phyloP scores from a whole-genome alignment of 352 stramenopile species.

The Phytophthora syringae region DNA sequence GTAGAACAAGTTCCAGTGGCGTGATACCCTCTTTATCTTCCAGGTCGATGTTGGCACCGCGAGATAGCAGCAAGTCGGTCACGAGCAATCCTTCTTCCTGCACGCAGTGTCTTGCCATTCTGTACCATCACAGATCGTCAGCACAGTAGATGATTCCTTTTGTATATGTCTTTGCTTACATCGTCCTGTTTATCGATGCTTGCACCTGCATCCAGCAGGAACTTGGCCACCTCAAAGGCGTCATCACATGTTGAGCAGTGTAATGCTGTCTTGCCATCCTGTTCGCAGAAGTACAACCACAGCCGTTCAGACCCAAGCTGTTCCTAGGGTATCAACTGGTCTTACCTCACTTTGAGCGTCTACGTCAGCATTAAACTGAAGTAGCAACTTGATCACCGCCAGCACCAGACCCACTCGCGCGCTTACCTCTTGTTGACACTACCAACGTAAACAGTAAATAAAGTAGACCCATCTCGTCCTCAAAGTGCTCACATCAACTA shows the following conservation, averaged over 20 bases:
- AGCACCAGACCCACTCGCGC: slow-evolving; percentile 1
- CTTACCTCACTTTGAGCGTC: slow-evolving; percentile 19
- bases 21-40: slow-evolving; percentile 14
- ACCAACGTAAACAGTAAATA: no score
- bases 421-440: slow-evolving; percentile 27
- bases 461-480: no score
- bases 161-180: slow-evolving; percentile 17
- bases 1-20: slow-evolving; percentile 16
- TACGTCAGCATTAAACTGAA: slow-evolving; percentile 8
- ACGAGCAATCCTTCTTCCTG: slow-evolving; percentile 29
- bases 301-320: no score
- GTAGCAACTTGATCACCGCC: slow-evolving; percentile 10
- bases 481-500: slow-evolving; percentile 24
- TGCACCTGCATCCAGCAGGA: slow-evolving; percentile 22
- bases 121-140: slow-evolving; percentile 2
- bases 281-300: background rate
- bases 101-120: slow-evolving; percentile 20
- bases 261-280: slow-evolving; percentile 31
- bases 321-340: no score
- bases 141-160: no score
- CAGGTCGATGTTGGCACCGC: slow-evolving; percentile 23
- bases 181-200: slow-evolving; percentile 20
- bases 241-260: slow-evolving; percentile 27
- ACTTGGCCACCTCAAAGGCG: slow-evolving; percentile 24
- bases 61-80: slow-evolving; percentile 14